Conservation (phyloP, 352 stramenopile species). For the Globisporangium spinosum region DNA sequence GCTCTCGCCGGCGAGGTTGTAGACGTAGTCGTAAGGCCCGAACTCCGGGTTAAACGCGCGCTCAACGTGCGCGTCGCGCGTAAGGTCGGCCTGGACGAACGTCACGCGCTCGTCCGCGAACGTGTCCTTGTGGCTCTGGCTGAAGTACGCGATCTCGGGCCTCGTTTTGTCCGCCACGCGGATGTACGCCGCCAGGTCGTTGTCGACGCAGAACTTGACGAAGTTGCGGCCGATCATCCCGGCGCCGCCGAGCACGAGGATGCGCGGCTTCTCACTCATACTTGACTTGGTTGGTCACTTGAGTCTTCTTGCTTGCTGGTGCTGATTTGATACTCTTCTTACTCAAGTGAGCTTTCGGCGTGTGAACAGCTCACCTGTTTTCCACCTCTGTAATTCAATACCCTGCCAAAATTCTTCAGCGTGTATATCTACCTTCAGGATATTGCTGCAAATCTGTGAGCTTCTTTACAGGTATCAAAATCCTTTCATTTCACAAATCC, state of each 20-base stretch:
- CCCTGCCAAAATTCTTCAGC: neutral
- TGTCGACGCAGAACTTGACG: slow-evolving; percentile 73
- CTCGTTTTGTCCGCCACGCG: slow-evolving; percentile 86
- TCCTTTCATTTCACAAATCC: neutral
- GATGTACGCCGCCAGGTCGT: slow-evolving; percentile 60
- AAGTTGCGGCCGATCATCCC: slow-evolving; percentile 89
- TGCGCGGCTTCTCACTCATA: slow-evolving; percentile 49
- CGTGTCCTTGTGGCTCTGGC: slow-evolving; percentile 53
- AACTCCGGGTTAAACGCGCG: slow-evolving; percentile 69
- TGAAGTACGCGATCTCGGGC: slow-evolving; percentile 87
- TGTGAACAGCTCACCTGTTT: neutral
- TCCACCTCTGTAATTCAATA: neutral
- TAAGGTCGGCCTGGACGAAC: slow-evolving; percentile 82
- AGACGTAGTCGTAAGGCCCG: slow-evolving; percentile 81
- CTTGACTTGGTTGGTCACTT: neutral
- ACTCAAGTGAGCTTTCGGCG: neutral
- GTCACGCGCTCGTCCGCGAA: slow-evolving; percentile 68
- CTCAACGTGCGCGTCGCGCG: slow-evolving; percentile 72
- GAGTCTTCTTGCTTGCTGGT: neutral
- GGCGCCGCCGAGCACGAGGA: slow-evolving; percentile 80
- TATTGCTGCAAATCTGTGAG: neutral
- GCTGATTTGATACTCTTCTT: slow-evolving; percentile 5
- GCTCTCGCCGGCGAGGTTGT: slow-evolving; percentile 82
- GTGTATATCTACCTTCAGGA: neutral
- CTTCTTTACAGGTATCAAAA: no score